Conservation (phyloP, 805 yeast genomes). For the Zygosaccharomyces lentus region DNA sequence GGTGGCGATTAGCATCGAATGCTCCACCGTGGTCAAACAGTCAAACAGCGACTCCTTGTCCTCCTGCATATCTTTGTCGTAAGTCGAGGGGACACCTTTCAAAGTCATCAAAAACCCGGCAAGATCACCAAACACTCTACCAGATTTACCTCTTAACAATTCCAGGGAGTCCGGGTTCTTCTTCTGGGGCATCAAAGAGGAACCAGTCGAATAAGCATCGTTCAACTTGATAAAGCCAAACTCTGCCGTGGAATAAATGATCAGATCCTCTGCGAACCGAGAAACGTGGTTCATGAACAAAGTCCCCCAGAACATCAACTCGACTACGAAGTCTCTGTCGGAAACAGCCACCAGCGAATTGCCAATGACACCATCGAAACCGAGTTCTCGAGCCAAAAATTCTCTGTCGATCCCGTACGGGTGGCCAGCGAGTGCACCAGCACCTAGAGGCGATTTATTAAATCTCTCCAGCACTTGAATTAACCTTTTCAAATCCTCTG, state of each 20-base stretch:
- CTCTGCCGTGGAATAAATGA: slow-evolving; percentile 95
- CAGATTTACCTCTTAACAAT: slow-evolving; percentile 92
- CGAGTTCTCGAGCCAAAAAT: slow-evolving; percentile 71
- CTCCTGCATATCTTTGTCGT: slow-evolving; percentile 98
- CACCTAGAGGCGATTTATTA: slow-evolving; percentile 87
- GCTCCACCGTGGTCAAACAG: slow-evolving; percentile 82
- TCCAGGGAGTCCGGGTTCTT: slow-evolving; percentile 97
- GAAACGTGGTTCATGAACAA: slow-evolving; percentile 94
- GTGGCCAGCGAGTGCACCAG: slow-evolving; percentile 98
- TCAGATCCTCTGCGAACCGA: slow-evolving; percentile 89
- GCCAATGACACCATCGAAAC: slow-evolving; percentile 83
- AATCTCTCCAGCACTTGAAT: slow-evolving; percentile 75
- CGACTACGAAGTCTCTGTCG: slow-evolving; percentile 96
- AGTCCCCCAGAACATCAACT: slow-evolving; percentile 92
- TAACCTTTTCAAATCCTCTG: slow-evolving; percentile 84
- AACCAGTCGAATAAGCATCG: slow-evolving; percentile 98
- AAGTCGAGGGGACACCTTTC: slow-evolving; percentile 96
- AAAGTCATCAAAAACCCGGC: slow-evolving; percentile 95
- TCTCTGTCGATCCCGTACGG: slow-evolving; percentile 99
- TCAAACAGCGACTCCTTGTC: slow-evolving; percentile 99
- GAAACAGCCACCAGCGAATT: slow-evolving; percentile 95
- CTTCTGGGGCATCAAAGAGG: slow-evolving; percentile 98
- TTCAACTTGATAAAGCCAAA: slow-evolving; percentile 91
- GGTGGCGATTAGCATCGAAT: slow-evolving; percentile 89
- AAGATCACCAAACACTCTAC: slow-evolving; percentile 92